Percentiles rank a stretch among this genome's conserved stretches.
phyloP scores from a whole-genome alignment of 169 alveolate genomes.

The Plasmodium vinckei region DNA sequence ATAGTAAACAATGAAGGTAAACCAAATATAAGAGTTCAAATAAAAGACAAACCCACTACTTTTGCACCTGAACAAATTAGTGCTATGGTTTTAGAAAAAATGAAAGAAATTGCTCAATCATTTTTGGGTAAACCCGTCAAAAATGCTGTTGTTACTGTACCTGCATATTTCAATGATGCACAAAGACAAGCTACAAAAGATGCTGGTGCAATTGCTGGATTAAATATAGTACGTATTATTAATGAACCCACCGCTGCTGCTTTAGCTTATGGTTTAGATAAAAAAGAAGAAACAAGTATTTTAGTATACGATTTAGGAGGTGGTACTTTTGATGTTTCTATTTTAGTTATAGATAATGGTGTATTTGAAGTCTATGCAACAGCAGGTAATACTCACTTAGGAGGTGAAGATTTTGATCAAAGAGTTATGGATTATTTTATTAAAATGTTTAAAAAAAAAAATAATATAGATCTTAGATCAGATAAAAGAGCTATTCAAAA shows the following conservation, averaged over 20 bases:
- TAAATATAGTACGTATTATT: slow-evolving; percentile 97
- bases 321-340: slow-evolving; percentile 99
- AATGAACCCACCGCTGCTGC: slow-evolving; percentile 99
- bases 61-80: slow-evolving; percentile 99
- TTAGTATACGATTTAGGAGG: slow-evolving; percentile 99
- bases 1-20: slow-evolving; percentile 94
- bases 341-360: slow-evolving; percentile 97
- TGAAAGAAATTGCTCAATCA: slow-evolving; percentile 98
- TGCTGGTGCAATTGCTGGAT: slow-evolving; percentile 99
- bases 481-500: slow-evolving; percentile 97
- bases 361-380: slow-evolving; percentile 99
- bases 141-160: slow-evolving; percentile 96
- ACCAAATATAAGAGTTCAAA: slow-evolving; percentile 95
- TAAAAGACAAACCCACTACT: slow-evolving; percentile 91
- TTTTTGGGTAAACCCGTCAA: slow-evolving; percentile 96
- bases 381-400: slow-evolving; percentile 99
- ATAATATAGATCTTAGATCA: slow-evolving; percentile 90
- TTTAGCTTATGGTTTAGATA: slow-evolving; percentile 98
- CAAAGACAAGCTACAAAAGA: slow-evolving; percentile 99
- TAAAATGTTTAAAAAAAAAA: slow-evolving; percentile 93
- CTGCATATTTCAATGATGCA: slow-evolving; percentile 99
- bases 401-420: slow-evolving; percentile 97
- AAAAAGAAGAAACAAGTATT: slow-evolving; percentile 95
- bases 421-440: slow-evolving; percentile 97
- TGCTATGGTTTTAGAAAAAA: slow-evolving; percentile 96